Evolutionary conservation across 192 early-diverging fungal species (phyloP), one percentile per base, ranked within the genome.

Genomic region (Backusella sp.): DNA sequence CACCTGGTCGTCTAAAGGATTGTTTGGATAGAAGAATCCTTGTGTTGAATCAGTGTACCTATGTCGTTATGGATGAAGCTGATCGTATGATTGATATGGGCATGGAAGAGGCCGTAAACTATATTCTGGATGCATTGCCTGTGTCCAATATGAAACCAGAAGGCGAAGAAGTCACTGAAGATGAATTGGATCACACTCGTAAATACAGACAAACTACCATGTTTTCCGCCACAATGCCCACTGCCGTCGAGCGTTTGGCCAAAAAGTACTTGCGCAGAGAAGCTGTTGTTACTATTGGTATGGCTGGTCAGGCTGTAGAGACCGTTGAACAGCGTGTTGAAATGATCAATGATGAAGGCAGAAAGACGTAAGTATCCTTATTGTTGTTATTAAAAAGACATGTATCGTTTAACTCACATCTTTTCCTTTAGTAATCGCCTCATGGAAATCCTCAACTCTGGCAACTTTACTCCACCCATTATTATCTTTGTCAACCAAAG

Each of bases 401-500:
- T 3, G 32, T 32, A 32, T 32, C 32, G 2, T 32, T 32, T 32
- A 32, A 32, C 3, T 32, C 32, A 32, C 2, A 32, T 32, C 0
- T 32, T 3, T 32, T 32, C 1, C 3, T 62, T 62, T 74, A 87
- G 88, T 85, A 87, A 85, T 70, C 87, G 97, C 36, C 81, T 99
- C 26, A 77, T 96, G 39, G 93, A 94, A 52, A 72, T 98, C 17
- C 81, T 99, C 66, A 82, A 84, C 44, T 77, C 77, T 68, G 90
- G 88, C 9, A 81, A 89, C 35, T 97, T 89, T 79, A 85, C 85
- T 41, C 90, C 95, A 68, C 96, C 97, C 5, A 93, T 97, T 41
- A 99, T 99, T 49, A 92, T 99, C 34, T 99, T 99, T 87, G 97
- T 98, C 82, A 99, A 98, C 82, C 95, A 96, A 77, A 99, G 98